Percentiles rank a stretch among this genome's conserved stretches.
Conservation (phyloP, 2,329 filamentous ascomycete species). For the Penicillium sp. region DNA sequence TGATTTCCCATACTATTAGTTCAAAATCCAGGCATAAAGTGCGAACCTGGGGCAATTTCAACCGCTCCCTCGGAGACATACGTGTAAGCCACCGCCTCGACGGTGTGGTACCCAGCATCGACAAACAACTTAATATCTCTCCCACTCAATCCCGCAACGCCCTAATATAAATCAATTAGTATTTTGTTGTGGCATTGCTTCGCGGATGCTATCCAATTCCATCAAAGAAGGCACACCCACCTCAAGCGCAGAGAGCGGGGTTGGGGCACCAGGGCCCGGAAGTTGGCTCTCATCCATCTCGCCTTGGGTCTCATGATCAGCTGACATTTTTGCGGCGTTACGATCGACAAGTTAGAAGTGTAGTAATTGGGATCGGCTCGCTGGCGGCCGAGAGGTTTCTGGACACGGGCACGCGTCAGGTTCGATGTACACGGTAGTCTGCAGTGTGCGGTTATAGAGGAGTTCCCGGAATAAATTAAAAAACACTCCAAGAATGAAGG, state of each 20-base stretch:
- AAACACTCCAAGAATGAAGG: neutral
- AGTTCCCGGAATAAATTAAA: neutral
- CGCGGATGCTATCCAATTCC: neutral
- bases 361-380: neutral
- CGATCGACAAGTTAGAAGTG: neutral
- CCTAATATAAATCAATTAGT: slow-evolving; percentile 55
- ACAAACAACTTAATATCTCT: slow-evolving; percentile 91
- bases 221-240: slow-evolving; percentile 52
- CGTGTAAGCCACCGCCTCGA: slow-evolving; percentile 95
- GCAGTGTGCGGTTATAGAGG: neutral
- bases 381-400: neutral
- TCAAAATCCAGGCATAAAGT: neutral
- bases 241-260: slow-evolving; percentile 81
- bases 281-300: slow-evolving; percentile 72
- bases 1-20: slow-evolving; percentile 3
- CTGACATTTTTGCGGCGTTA: slow-evolving; percentile 33
- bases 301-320: slow-evolving; percentile 67
- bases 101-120: slow-evolving; percentile 91
- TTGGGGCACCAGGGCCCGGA: slow-evolving; percentile 88
- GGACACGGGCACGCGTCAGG: neutral
- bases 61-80: slow-evolving; percentile 41
- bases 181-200: neutral
- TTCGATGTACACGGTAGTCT: neutral
- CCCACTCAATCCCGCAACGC: slow-evolving; percentile 84
- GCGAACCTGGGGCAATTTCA: neutral